These are phyloP conservation scores for Deinandra increscens DNA, from an alignment of 129 eudicot genomes.

Conservation along the genomic window DNA sequence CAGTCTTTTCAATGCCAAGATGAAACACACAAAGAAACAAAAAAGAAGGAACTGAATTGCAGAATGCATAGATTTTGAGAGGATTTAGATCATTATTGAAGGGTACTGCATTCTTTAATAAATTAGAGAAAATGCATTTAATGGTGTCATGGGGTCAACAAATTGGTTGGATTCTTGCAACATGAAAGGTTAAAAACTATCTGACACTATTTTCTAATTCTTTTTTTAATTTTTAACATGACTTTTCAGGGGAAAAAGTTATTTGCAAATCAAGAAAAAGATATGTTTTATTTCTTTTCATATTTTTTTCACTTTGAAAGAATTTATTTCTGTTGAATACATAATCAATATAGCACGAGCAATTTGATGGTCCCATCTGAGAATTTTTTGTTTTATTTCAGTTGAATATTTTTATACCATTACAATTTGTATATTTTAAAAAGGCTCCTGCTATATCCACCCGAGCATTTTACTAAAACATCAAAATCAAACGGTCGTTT, in stretches of 20 bases:
- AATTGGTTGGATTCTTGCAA: conserved; percentile 32
- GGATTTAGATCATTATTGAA: conserved; percentile 26
- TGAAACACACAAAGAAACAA: conserved; percentile 14
- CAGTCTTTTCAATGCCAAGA: conserved; percentile 14
- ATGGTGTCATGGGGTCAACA: conserved; percentile 34
- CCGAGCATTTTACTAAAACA: too few relatives aligned
- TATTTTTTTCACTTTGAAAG: not conserved
- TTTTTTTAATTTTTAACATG: conserved; percentile 5
- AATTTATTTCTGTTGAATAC: not conserved
- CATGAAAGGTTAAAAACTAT: conserved; percentile 9
- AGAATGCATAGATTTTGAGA: conserved; percentile 29
- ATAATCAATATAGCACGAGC: not conserved
- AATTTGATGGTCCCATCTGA: too few relatives aligned
- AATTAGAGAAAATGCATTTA: conserved; percentile 21
- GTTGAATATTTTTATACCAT: too few relatives aligned
- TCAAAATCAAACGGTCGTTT: too few relatives aligned
- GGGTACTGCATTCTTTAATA: conserved; percentile 22
- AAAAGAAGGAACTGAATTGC: conserved; percentile 23
- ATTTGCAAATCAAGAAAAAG: conserved; percentile 34
- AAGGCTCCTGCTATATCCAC: too few relatives aligned
- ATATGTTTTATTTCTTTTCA: conserved; percentile 10
- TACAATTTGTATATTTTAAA: too few relatives aligned
- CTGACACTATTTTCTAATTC: not conserved
- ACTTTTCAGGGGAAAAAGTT: conserved; percentile 18
- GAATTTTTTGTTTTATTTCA: too few relatives aligned